These are phyloP conservation scores for Fusarium secorum DNA, from an alignment of 2,329 filamentous ascomycete species.

Conservation along the genomic window DNA sequence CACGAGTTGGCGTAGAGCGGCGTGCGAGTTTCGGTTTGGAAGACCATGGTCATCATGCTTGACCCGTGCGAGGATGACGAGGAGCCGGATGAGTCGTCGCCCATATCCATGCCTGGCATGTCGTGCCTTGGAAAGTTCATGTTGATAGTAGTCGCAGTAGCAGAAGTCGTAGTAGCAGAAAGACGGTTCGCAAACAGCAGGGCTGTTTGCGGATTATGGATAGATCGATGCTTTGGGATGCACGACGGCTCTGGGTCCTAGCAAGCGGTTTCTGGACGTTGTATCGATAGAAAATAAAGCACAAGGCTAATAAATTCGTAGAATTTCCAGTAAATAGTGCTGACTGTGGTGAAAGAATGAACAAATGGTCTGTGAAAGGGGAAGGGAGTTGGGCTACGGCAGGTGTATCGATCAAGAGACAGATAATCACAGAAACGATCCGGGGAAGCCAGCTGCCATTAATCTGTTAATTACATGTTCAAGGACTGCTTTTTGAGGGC, in stretches of 20 bases:
- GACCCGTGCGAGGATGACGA: constrained; percentile 23
- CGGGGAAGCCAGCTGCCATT: not conserved
- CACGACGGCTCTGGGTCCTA: not conserved
- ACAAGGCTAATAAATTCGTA: not conserved
- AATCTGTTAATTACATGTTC: not conserved
- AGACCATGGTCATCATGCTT: constrained; percentile 59
- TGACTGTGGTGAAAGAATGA: not conserved
- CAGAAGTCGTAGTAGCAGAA: not conserved
- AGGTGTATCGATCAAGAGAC: not conserved
- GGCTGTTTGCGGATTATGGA: not conserved
- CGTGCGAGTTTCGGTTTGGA: constrained; percentile 64
- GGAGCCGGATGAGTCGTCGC: constrained; percentile 19
- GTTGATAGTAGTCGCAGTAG: not conserved
- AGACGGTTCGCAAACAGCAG: not conserved
- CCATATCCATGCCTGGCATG: constrained; percentile 38
- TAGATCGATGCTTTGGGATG: not conserved
- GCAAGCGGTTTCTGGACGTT: not conserved
- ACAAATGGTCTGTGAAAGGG: not conserved
- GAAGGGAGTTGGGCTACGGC: not conserved
- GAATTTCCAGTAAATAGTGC: not conserved
- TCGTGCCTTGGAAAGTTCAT: constrained; percentile 41
- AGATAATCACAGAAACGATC: not conserved
- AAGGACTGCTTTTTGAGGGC: not conserved
- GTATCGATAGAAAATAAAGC: not conserved
- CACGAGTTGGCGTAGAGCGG: constrained; percentile 70